phyloP scores from a whole-genome alignment of 1,284 basidiomycete species.

The Phellopilus nigrolimitatus region DNA sequence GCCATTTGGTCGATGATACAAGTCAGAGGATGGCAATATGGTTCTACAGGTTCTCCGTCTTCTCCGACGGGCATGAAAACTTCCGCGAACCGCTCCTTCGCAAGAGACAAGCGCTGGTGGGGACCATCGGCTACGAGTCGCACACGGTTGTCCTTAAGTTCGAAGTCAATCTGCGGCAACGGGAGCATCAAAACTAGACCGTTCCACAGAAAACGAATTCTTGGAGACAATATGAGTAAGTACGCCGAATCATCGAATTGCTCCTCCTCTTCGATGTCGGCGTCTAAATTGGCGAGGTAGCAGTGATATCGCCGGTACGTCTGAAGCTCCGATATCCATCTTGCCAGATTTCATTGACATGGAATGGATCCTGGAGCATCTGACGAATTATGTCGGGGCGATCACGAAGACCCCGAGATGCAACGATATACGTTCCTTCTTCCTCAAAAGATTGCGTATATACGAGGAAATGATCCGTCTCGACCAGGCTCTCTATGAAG shows the following conservation, averaged over 20 bases:
- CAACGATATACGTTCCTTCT: constrained; percentile 92
- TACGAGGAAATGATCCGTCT: constrained; percentile 91
- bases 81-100: constrained; percentile 77
- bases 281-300: constrained; percentile 39
- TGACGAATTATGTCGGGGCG: constrained; percentile 79
- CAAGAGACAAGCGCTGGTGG: constrained; percentile 65
- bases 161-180: constrained; percentile 70
- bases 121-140: constrained; percentile 88
- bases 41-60: constrained; percentile 49
- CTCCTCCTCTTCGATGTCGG: constrained; percentile 50
- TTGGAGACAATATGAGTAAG: constrained; percentile 83
- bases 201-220: constrained; percentile 90
- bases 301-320: constrained; percentile 27
- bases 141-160: constrained; percentile 78
- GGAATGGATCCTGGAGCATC: constrained; percentile 84
- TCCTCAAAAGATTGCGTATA: constrained; percentile 89
- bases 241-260: constrained; percentile 49
- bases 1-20: constrained; percentile 86
- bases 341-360: constrained; percentile 58
- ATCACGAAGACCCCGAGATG: constrained; percentile 78
- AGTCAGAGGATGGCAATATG: constrained; percentile 40
- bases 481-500: constrained; percentile 79
- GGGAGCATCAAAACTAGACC: constrained; percentile 79
- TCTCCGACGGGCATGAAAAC: constrained; percentile 58
- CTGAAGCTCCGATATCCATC: constrained; percentile 45